A percentile compares a stretch with the other conserved stretches of the same genome.
These are phyloP conservation scores for Colletotrichum somersetense DNA, from an alignment of 2,329 filamentous ascomycete genomes.

Conservation along the genomic window DNA sequence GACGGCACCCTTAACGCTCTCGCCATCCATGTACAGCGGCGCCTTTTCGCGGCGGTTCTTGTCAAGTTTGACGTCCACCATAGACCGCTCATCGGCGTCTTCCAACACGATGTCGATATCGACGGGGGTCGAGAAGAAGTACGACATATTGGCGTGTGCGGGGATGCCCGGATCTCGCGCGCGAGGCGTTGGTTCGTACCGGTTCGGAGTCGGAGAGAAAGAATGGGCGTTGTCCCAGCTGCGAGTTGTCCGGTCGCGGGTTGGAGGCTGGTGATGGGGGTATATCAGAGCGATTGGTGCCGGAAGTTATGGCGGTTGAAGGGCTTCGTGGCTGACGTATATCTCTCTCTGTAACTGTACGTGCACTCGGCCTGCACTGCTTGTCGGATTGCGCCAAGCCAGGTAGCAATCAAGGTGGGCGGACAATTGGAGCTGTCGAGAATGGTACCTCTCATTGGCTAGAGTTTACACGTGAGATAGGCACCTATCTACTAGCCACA, in stretches of 20 bases:
- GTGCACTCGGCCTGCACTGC: constrained; percentile 16
- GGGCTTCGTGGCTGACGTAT: constrained; percentile 36
- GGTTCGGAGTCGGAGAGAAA: constrained; percentile 18
- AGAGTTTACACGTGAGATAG: constrained; percentile 21
- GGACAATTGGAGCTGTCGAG: constrained; percentile 24
- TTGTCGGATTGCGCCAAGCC: constrained; percentile 21
- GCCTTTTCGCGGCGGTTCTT: constrained; percentile 98
- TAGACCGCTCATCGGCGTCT: constrained; percentile 91
- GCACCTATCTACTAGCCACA: neutral
- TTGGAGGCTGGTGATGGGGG: neutral
- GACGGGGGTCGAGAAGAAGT: constrained; percentile 97
- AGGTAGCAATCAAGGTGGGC: constrained; percentile 31
- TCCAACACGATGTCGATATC: constrained; percentile 99
- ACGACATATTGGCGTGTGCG: constrained; percentile 77
- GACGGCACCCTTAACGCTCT: constrained; percentile 96
- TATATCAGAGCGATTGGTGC: constrained; percentile 5
- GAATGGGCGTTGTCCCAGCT: constrained; percentile 4
- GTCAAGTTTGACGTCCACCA: constrained; percentile 98
- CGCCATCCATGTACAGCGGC: constrained; percentile 96
- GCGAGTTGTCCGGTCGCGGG: neutral
- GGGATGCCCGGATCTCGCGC: constrained; percentile 35
- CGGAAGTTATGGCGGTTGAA: constrained; percentile 1
- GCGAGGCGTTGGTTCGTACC: constrained; percentile 1
- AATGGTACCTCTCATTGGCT: constrained; percentile 14
- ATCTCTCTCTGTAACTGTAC: constrained; percentile 5